Base-by-base conservation (phyloP, 2,329 filamentous ascomycete species). In the Penicillium sclerotigenum region DNA sequence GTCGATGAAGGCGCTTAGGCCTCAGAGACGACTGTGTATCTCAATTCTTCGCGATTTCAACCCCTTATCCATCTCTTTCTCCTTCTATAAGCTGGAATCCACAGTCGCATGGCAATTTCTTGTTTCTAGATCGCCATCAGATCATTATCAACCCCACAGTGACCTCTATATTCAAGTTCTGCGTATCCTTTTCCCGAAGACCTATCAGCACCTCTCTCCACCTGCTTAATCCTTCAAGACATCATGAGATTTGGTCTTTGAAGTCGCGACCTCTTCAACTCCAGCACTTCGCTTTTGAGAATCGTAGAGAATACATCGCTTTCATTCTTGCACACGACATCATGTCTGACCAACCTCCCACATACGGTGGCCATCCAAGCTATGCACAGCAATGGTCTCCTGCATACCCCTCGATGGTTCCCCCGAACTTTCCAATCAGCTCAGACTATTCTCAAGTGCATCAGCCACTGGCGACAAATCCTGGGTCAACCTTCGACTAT, bases 331-430 rank as follows among this genome's bases (percentile, higher is more conserved):
- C 26, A 26, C 29, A 40, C 38, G 31, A 29, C 34, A 37, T 55
- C 47, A 81, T 81, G 79, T 77, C 79, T 47, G 74, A 78, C 57
- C 79, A 81, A 68, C 73, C 73, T 42, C 75, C 78, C 37, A 68
- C 76, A 16, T 80, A 77, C 62, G 75, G 75, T 57, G 71, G 67
- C 29, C 62, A 67, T 56, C 62, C 67, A 47, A 67, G 63, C 57
- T 72, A 75, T 56, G 64, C 70, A 46, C 71, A 66, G 46, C 73
- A 71, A 60, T 77, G 71, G 72, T 67, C 70, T 63, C 63, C 67
- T n/a, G 64, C 63, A 40, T 65, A 68, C 52, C 59, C 68, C 41
- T 58, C 70, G 18, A 65, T 68, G 56, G 58, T 69, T 13, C 59
- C 68, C 20, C 60, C 65, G 34, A 63, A 68, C 52, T 63, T 68